These are phyloP conservation scores for Forsythia suspensa DNA, from an alignment of 257 asterid species.

Conservation along the genomic window DNA sequence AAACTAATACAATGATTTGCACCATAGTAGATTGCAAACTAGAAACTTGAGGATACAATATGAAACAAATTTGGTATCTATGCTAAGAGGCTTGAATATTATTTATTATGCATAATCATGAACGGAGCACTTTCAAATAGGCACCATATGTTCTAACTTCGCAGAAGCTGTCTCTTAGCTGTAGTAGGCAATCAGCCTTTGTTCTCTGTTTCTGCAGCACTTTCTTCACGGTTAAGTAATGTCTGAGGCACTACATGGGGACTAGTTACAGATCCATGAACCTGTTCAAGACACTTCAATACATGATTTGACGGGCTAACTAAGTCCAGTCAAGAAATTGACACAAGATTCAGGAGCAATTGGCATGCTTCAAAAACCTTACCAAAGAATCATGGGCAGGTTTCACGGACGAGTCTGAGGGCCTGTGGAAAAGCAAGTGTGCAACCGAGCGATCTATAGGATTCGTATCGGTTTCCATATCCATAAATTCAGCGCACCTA, in stretches of 20 bases:
- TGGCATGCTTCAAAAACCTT: slow-evolving; percentile 26
- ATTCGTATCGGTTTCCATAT: slow-evolving; percentile 79
- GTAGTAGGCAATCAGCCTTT: slow-evolving; percentile 19
- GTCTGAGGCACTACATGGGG: slow-evolving; percentile 35
- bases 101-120: neutral
- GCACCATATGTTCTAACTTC: neutral
- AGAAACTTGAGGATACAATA: slow-evolving; percentile 6
- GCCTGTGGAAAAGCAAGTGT: slow-evolving; percentile 77
- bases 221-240: slow-evolving; percentile 30
- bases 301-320: neutral
- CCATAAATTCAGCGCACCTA: slow-evolving; percentile 56
- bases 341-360: slow-evolving; percentile 2
- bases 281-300: slow-evolving; percentile 39
- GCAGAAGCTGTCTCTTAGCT: neutral
- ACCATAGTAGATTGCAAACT: slow-evolving; percentile 1
- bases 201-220: slow-evolving; percentile 21
- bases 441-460: slow-evolving; percentile 86
- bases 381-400: slow-evolving; percentile 40
- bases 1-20: neutral
- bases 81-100: neutral
- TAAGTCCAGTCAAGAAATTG: slow-evolving; percentile 14
- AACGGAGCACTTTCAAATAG: neutral
- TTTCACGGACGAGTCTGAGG: slow-evolving; percentile 45
- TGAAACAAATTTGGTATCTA: neutral
- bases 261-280: slow-evolving; percentile 39